These are phyloP conservation scores for Globisporangium ultimum DNA, from an alignment of 352 stramenopile genomes.

Conservation along the genomic window DNA sequence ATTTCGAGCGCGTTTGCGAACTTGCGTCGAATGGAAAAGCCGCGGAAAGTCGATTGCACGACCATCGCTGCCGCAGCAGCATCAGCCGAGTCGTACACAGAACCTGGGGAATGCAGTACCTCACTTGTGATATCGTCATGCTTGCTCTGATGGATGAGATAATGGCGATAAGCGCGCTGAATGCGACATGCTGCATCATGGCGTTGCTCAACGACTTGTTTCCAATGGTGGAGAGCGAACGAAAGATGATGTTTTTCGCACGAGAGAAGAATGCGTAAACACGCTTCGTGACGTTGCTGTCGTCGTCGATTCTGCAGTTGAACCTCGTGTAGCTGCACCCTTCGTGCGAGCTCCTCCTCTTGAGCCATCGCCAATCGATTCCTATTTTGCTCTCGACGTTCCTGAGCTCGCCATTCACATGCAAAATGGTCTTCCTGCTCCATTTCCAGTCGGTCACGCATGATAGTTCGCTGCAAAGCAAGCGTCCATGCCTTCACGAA, in stretches of 20 bases:
- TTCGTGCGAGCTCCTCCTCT: conserved; percentile 13
- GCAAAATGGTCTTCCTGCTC: conserved; percentile 8
- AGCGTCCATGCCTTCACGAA: not conserved
- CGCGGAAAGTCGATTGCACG: conserved; percentile 69
- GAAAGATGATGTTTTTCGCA: not conserved
- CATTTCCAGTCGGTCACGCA: conserved; percentile 20
- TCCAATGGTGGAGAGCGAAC: conserved; percentile 3
- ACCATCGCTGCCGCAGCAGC: conserved; percentile 31
- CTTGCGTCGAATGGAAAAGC: conserved; percentile 62
- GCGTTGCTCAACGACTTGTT: not conserved
- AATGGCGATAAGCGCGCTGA: conserved; percentile 2
- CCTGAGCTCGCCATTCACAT: conserved; percentile 6
- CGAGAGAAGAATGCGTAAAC: not conserved
- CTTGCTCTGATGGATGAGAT: not conserved
- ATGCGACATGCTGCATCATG: not conserved
- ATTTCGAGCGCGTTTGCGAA: conserved; percentile 59
- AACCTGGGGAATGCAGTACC: too few relatives aligned
- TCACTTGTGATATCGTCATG: not conserved
- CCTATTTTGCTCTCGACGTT: conserved; percentile 12
- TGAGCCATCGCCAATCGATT: conserved; percentile 6
- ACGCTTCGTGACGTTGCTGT: not conserved
- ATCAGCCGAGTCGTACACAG: not conserved
- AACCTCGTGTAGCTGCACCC: conserved; percentile 5
- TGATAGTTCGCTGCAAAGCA: not conserved
- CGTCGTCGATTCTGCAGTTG: not conserved